Evolutionary conservation across 2,329 filamentous ascomycete genomes (phyloP), one percentile per base, ranked within the genome.

Genomic region (Colletotrichum euphorbiae): DNA sequence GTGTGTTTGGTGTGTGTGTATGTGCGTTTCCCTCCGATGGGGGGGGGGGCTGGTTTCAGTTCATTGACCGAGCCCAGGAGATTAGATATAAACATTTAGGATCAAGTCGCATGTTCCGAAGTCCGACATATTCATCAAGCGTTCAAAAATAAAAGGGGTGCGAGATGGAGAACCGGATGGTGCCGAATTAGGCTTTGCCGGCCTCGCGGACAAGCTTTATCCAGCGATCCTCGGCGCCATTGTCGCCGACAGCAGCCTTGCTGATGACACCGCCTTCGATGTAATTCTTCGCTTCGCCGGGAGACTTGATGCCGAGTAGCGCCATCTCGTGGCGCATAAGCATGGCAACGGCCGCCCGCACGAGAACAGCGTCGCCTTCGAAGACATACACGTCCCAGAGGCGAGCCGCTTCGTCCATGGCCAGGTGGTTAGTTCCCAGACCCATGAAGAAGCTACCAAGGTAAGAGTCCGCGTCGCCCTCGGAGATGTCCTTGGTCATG

Each of bases 321-420:
- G 80, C 75, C 78, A 85, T 85, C 73, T 89, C 86, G 17, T 80
- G 81, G 33, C 82, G 80, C 5, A 87, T 72, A 19, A 96, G 77
- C 17, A 92, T 81, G 0, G 90, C 93, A 0, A 94, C 89, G 0
- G 88, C 91, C 1, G 91, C 91, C 0, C 92, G 83, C 6, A 95
- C 86, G 0, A 94, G 81, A 1, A 92, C 83, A 1, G 87, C 83
- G 71, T 97, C 93, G 28, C 92, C 92, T 75, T 97, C 93, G 71
- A 97, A 93, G 3, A 92, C 89, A 72, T 93, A 93, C 0, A 95
- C 88, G 71, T 97, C 93, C 91, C 92, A 95, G 12, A 96, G 79
- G 2, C 93, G 82, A 1, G 89, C 87, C 4, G 89, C 91, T 72
- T 91, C 87, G 73, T 94, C 92, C 15, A 94, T 83, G 7, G 86